A percentile compares a stretch with the other conserved stretches of the same genome.
Evolutionary conservation across 257 asterid species (phyloP).

Genomic region (Apocynum venetum): DNA sequence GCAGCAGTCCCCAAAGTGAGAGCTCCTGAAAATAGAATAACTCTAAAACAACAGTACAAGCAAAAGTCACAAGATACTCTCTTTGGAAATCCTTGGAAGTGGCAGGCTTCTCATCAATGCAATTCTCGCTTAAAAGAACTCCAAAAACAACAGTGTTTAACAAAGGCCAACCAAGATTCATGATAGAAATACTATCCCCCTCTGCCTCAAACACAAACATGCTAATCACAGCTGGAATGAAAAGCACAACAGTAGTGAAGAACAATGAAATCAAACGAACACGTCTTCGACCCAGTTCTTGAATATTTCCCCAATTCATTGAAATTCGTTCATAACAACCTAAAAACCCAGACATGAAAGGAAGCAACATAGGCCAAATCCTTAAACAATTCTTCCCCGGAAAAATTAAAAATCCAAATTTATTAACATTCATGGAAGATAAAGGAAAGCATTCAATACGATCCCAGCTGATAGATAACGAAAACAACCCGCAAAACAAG

Average conservation of each 20-base stretch:
- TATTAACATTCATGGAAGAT: constrained; percentile 54
- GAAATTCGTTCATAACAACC: constrained; percentile 69
- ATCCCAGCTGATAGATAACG: constrained; percentile 91
- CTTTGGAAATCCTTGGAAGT: constrained; percentile 55
- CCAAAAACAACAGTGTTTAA: constrained; percentile 87
- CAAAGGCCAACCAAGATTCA: constrained; percentile 75
- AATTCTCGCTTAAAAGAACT: constrained; percentile 89
- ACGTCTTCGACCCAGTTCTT: constrained; percentile 65
- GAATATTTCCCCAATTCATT: constrained; percentile 50
- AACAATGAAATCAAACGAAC: constrained; percentile 65
- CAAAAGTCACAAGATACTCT: constrained; percentile 70
- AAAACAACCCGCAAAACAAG: constrained; percentile 49
- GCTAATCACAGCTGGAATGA: constrained; percentile 73
- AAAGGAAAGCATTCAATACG: constrained; percentile 84
- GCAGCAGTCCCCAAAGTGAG: constrained; percentile 81
- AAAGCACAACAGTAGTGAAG: constrained; percentile 56
- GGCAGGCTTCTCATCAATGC: constrained; percentile 49
- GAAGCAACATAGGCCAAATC: constrained; percentile 88
- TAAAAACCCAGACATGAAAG: constrained; percentile 73
- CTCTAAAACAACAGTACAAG: constrained; percentile 73
- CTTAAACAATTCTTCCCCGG: constrained; percentile 69
- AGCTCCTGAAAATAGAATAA: constrained; percentile 75
- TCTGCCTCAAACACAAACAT: constrained; percentile 83
- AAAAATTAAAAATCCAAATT: constrained; percentile 39
- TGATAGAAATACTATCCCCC: constrained; percentile 60